Evolutionary conservation across 495 filamentous ascomycete species (phyloP), one percentile per base, ranked within the genome.

Genomic region (Penicillium waksmanii): DNA sequence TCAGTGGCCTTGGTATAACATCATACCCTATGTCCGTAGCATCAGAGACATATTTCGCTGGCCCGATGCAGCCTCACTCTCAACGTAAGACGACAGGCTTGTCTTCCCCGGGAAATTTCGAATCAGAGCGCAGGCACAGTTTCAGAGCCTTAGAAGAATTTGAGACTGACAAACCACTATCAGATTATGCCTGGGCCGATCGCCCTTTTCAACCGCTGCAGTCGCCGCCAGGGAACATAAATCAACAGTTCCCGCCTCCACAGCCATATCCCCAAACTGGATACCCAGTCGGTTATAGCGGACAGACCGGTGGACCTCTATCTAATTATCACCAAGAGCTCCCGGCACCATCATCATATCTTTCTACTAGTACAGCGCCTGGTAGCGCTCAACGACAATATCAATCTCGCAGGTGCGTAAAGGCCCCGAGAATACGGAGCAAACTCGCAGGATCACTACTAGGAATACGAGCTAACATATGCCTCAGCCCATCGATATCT

Each of bases 51-150:
- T 69, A 66, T 53, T 65, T 69, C 38, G 61, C 61, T 61, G 63
- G 66, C 59, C 56, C 58, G 35, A 66, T 71, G 68, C 68, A 71
- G 66, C 68, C 59, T 31, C 60, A 68, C 42, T 53, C 61, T 53
- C 53, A 69, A 11, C 56, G 68, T 71, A 63, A 53, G 66, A n/a
- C 51, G 1, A 35, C 15, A 4, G 3, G 27, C 27, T 15, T 47
- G 17, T 19, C 2, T 27, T 47, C 17, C 25, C 25, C 10, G 21
- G 13, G 21, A 17, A 17, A 17, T 18, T 11, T 7, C 21, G 3
- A 42, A 12, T 47, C 25, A 51, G 34, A 40, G 11, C 0, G 46
- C 3, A 46, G 42, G 17, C 36, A n/a, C 11, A 13, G 3, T 35
- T 8, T 18, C 6, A n/a, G 1, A n/a, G 19, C 23, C 3, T 23